Percentiles rank a stretch among this genome's conserved stretches.
Conservation (phyloP, 2,329 filamentous ascomycete species). For the Verticillium isaacii region DNA sequence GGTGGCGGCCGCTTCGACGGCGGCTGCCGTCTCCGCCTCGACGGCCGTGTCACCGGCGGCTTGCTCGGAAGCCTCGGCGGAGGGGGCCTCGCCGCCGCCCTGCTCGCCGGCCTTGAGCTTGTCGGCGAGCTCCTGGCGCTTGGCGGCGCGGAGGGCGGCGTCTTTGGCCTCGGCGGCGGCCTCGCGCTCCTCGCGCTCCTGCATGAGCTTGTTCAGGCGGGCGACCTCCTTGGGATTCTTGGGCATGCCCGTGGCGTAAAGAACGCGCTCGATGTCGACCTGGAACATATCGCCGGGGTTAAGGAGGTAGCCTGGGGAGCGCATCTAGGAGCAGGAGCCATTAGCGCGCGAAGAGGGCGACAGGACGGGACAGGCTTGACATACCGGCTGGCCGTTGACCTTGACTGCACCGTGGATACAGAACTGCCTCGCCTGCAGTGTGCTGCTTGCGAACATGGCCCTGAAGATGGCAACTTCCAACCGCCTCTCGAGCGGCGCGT, state of each 20-base stretch:
- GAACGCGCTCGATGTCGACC: conserved; percentile 81
- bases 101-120: conserved; percentile 4
- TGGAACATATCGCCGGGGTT: conserved; percentile 99
- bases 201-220: conserved; percentile 7
- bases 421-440: conserved; percentile 89
- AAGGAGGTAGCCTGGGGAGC: conserved; percentile 83
- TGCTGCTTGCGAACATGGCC: conserved; percentile 88
- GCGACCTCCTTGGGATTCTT: conserved; percentile 41
- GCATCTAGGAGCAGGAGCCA: conserved; percentile 59
- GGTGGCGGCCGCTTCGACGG: conserved; percentile 19
- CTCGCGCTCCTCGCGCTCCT: conserved; percentile 20
- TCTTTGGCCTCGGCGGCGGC: conserved; percentile 23
- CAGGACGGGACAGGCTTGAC: conserved; percentile 7
- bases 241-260: conserved; percentile 77
- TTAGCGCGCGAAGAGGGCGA: background rate
- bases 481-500: conserved; percentile 83
- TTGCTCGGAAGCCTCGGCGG: conserved; percentile 5
- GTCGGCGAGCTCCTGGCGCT: background rate
- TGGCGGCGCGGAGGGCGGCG: conserved; percentile 16
- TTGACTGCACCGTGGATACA: conserved; percentile 89
- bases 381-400: conserved; percentile 93
- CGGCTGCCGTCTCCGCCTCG: conserved; percentile 19
- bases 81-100: background rate
- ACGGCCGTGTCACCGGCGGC: conserved; percentile 9
- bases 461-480: conserved; percentile 94